phyloP scores from a whole-genome alignment of 305 asterid species.

The Galium porrigens region DNA sequence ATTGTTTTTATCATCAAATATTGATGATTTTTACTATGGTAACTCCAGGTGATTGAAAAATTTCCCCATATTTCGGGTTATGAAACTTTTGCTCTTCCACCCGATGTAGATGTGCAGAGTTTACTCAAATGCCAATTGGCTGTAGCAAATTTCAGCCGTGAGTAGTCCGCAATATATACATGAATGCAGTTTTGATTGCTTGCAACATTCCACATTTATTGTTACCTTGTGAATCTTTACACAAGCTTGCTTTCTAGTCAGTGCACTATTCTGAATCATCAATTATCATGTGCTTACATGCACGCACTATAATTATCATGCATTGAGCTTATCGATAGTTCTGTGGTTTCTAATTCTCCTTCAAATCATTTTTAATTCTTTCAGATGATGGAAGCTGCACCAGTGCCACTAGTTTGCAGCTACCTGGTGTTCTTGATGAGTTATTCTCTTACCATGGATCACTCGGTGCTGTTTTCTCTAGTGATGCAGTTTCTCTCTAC shows the following conservation, averaged over 20 bases:
- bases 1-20: background rate
- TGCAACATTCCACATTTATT: background rate
- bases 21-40: slow-evolving; percentile 6
- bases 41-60: slow-evolving; percentile 45
- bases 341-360: background rate
- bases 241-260: background rate
- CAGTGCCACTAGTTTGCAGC: slow-evolving; percentile 64
- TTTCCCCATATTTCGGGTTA: slow-evolving; percentile 66
- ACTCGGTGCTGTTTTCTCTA: slow-evolving; percentile 56
- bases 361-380: slow-evolving; percentile 6
- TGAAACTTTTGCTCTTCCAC: slow-evolving; percentile 49
- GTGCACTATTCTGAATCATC: background rate
- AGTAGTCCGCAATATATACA: slow-evolving; percentile 18
- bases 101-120: slow-evolving; percentile 30
- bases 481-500: slow-evolving; percentile 44
- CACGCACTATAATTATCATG: background rate
- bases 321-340: background rate
- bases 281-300: background rate
- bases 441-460: slow-evolving; percentile 68
- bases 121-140: slow-evolving; percentile 64
- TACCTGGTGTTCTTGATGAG: slow-evolving; percentile 88
- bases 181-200: background rate
- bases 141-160: slow-evolving; percentile 54
- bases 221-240: background rate
- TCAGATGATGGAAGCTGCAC: slow-evolving; percentile 56